Evolutionary conservation across 2,329 filamentous ascomycete genomes (phyloP).

Genomic region (Neonectria faginata): DNA sequence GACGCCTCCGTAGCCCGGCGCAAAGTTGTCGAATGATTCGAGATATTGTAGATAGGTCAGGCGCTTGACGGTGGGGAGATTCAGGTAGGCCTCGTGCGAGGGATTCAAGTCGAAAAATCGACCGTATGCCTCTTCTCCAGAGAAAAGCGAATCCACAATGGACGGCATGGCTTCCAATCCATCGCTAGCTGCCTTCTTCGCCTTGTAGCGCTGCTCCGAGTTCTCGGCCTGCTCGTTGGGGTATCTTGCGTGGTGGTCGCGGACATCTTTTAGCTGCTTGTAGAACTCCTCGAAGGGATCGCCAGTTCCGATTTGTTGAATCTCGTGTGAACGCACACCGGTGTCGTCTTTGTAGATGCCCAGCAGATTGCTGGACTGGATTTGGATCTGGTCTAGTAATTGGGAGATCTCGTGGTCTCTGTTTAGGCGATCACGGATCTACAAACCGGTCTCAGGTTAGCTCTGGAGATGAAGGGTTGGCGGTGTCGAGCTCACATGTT

Average conservation of each 20-base stretch:
- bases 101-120: constrained; percentile 90
- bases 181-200: constrained; percentile 67
- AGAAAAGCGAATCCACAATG: constrained; percentile 91
- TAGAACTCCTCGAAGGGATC: constrained; percentile 94
- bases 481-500: constrained; percentile 71
- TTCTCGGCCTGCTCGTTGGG: constrained; percentile 97
- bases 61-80: constrained; percentile 87
- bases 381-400: constrained; percentile 87
- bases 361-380: constrained; percentile 83
- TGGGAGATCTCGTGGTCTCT: constrained; percentile 92
- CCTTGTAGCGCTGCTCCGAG: constrained; percentile 90
- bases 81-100: constrained; percentile 89
- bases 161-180: constrained; percentile 72
- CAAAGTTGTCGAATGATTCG: constrained; percentile 89
- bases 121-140: constrained; percentile 93
- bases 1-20: constrained; percentile 77
- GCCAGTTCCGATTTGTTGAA: constrained; percentile 84
- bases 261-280: constrained; percentile 82
- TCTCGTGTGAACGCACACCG: constrained; percentile 78
- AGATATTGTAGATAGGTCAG: constrained; percentile 93
- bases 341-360: constrained; percentile 86
- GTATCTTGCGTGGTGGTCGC: constrained; percentile 89
- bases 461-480: constrained; percentile 3
- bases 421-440: constrained; percentile 90
- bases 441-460: constrained; percentile 39